Evolutionary conservation across 78 protist species (phyloP).

Genomic region (Isochrysis galbana): DNA sequence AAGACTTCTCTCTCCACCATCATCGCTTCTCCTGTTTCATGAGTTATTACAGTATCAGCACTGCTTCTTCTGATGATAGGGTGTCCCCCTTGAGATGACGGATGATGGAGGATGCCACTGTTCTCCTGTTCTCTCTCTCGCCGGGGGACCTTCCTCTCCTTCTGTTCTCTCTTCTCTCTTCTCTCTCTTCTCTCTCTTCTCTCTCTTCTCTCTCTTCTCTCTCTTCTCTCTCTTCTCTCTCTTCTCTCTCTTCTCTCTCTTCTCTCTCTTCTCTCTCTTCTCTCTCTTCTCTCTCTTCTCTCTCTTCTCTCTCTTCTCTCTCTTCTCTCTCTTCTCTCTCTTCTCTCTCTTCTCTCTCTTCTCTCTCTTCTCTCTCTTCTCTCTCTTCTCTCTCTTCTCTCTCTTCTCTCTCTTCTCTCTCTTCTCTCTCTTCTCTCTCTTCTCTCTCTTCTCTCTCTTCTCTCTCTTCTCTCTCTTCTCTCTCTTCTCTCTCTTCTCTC

Average conservation of each 20-base stretch:
- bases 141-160: too few relatives aligned
- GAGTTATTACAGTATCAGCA: too few relatives aligned
- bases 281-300: background rate
- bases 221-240: background rate
- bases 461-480: background rate
- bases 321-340: background rate
- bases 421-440: background rate
- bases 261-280: background rate
- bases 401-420: background rate
- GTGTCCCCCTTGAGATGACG: too few relatives aligned
- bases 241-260: background rate
- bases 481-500: background rate
- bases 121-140: too few relatives aligned
- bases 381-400: background rate
- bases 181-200: background rate
- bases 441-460: conserved; percentile 9
- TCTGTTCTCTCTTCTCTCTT: too few relatives aligned
- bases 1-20: too few relatives aligned
- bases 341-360: background rate
- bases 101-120: too few relatives aligned
- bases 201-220: conserved; percentile 21
- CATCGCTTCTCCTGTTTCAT: too few relatives aligned
- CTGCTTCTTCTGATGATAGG: too few relatives aligned
- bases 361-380: background rate
- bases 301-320: conserved; percentile 34